Conservation (phyloP, 495 filamentous ascomycete genomes). For the Neurospora sp. region DNA sequence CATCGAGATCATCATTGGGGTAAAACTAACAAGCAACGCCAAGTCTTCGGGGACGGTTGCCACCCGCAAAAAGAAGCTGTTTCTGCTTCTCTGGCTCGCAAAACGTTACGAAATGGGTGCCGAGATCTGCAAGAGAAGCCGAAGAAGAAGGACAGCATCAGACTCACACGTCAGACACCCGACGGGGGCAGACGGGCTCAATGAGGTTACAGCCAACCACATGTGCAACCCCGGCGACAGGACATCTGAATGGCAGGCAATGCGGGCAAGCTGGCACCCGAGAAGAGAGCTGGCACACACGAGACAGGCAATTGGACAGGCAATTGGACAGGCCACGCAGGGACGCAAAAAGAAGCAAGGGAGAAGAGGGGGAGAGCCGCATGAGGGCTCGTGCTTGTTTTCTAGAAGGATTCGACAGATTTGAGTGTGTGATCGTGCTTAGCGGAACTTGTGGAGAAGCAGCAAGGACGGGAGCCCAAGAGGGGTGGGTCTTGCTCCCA, state of each 20-base stretch:
- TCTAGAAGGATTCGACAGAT: slow-evolving; percentile 28
- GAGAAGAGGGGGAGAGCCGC: slow-evolving; percentile 2
- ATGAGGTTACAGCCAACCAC: slow-evolving; percentile 3
- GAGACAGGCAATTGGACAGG: not conserved
- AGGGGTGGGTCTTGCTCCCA: slow-evolving; percentile 8
- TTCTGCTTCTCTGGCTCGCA: not conserved
- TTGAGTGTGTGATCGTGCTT: slow-evolving; percentile 15
- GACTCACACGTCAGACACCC: slow-evolving; percentile 15
- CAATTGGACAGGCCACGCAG: not conserved
- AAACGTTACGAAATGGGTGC: not conserved
- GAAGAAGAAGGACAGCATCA: slow-evolving; percentile 12
- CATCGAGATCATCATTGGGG: not conserved
- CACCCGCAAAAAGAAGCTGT: slow-evolving; percentile 2
- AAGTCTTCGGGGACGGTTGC: slow-evolving; percentile 6
- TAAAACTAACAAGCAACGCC: not conserved
- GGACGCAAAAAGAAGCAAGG: not conserved
- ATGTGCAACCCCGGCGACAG: not conserved
- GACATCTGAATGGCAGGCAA: not conserved
- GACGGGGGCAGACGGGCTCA: not conserved
- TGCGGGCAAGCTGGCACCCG: not conserved
- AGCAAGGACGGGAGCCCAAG: slow-evolving; percentile 1
- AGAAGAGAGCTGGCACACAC: not conserved
- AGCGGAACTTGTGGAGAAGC: slow-evolving; percentile 16
- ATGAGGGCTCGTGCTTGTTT: slow-evolving; percentile 18
- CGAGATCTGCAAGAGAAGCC: slow-evolving; percentile 21